Base-by-base conservation (phyloP, 306 rosid genomes). In the Quercus bicolor region DNA sequence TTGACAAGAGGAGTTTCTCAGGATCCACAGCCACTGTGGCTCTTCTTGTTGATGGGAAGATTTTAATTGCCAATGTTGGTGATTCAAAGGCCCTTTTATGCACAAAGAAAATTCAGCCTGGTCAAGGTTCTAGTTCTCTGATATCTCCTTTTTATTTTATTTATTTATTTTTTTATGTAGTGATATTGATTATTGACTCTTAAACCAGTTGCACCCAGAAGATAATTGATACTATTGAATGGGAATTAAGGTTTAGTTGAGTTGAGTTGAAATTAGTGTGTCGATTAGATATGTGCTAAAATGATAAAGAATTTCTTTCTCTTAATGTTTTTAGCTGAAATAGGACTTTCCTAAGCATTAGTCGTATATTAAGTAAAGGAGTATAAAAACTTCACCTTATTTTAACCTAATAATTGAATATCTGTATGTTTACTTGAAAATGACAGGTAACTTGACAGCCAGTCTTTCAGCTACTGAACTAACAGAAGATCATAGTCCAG, bases 11-110 rank as follows among this genome's bases (percentile, higher is more conserved):
- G 75, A 23, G 12, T 70, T 6, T 23, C 19, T 51, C 57, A 6
- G 75, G 75, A 23, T 70, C 75, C 59, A 70, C 75, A 6, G 75
- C 75, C 37, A 21, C 57, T 13, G 59, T 70, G 13, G 57, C 56
- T 45, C 7, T 70, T 43, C 55, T 70, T 51, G 59, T 70, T 48
- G 56, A 70, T 70, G 21, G 59, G 75, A 24, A 48, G 34, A 48
- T 70, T 70, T 45, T 70, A 23, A 15, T 70, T 24, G 34, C 37
- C 34, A 70, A 70, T 70, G 75, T 70, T 3, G 75, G 75, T 21
- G 75, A 64, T 34, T 70, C 75, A 6, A 70, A 40, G 59, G 75
- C 75, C 40, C 14, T 70, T 23, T 4, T 48, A 43, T 70, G 75
- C 75, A 13, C 59, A 48, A 33, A 48, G 56, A 70, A 21, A 13